Conservation (phyloP, 352 stramenopile species). For the Globisporangium paroecandrum region DNA sequence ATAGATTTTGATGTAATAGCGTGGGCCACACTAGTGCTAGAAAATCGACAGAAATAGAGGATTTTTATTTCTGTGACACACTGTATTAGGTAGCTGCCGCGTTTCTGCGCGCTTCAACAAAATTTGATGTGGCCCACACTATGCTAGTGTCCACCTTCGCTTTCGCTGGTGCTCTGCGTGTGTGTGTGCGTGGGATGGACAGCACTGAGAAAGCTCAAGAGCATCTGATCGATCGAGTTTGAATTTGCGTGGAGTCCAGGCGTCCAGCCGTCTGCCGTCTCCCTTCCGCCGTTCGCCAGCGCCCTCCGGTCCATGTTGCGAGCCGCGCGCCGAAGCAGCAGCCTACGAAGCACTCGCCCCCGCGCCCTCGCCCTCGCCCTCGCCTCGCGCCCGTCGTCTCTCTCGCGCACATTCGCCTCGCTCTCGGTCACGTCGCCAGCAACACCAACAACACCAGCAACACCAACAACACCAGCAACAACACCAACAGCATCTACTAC, state of each 20-base stretch:
- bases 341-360: slow-evolving; percentile 2
- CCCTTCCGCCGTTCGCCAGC: neutral
- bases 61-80: neutral
- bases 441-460: slow-evolving; percentile 1
- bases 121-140: neutral
- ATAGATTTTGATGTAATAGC: neutral
- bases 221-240: neutral
- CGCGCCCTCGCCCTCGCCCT: slow-evolving; percentile 8
- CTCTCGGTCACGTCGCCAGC: slow-evolving; percentile 5
- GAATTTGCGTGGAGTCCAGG: slow-evolving; percentile 1
- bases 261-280: slow-evolving; percentile 1
- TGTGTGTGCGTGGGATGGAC: neutral
- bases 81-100: neutral
- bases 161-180: neutral
- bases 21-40: neutral
- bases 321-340: slow-evolving; percentile 3
- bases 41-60: neutral
- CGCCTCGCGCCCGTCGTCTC: neutral
- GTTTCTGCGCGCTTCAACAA: neutral
- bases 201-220: neutral
- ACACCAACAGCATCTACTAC: slow-evolving; percentile 5
- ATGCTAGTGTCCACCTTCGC: neutral
- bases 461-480: slow-evolving; percentile 1
- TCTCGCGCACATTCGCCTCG: slow-evolving; percentile 6
- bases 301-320: slow-evolving; percentile 13